Base-by-base conservation (phyloP, 1,284 basidiomycete species). In the Puccinia triticina region DNA sequence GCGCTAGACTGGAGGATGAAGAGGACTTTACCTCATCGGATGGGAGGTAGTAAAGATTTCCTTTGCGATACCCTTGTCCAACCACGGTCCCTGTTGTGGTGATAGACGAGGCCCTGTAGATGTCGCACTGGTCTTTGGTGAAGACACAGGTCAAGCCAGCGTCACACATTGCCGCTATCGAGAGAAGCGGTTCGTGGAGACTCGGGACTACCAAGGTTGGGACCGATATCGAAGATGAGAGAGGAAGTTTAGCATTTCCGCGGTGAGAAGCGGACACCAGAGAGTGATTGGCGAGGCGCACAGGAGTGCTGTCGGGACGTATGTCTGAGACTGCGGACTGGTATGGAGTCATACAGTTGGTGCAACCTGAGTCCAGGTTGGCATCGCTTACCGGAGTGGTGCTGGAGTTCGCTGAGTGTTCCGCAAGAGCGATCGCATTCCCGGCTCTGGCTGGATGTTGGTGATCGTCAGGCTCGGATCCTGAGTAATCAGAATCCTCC, bases 141-240 rank as follows among this genome's bases (percentile, higher is more conserved):
- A 71, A 71, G 1, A 34, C 26, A 2, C 37, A 18, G 4, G 67
- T 71, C 12, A 71, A 29, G 7, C 46, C 67, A 2, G 3, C 32
- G 46, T 71, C 67, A 29, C 67, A 71, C 8, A 71, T 29, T 21
- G 4, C 46, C 2, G 67, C 67, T 2, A 71, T 18, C n/a, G 32
- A 71, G 7, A 71, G 46, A 7, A 71, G 26, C 12, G 67, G 67
- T 71, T 71, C 67, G 40, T 71, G 67, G 12, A 71, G n/a, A 29
- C 4, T 2, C 2, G 67, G 67, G 3, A 71, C 23, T 7, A 71
- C 67, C 67, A 71, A 29, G 29, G 34, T 43, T 23, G 55, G 34
- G n/a, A 43, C 16, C 18, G 16, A 21, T 10, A 16, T 71, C 11
- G 10, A 10, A 37, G 37, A 26, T 37, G 8, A 10, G 29, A 71